Percentiles rank a stretch among this genome's conserved stretches.
Conservation (phyloP, 345 rosid species). For the Erucastrum elatum region DNA sequence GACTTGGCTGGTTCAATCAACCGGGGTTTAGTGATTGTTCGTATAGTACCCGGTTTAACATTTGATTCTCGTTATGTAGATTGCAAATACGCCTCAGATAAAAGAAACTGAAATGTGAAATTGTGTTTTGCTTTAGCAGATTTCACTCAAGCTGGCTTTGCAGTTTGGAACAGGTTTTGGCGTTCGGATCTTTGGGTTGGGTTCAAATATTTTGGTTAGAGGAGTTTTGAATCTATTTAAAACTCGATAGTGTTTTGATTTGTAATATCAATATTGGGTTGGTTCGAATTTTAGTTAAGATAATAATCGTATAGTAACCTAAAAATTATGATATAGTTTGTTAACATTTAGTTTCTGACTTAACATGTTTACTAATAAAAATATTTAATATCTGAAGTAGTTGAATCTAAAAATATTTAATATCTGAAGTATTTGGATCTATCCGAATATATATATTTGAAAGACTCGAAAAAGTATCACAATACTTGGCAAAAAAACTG, state of each 20-base stretch:
- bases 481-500: too few species aligned
- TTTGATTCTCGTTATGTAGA: not conserved
- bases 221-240: too few species aligned
- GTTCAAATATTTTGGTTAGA: too few species aligned
- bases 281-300: too few species aligned
- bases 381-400: not conserved
- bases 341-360: not conserved
- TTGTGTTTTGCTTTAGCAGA: not conserved
- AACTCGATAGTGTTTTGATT: too few species aligned
- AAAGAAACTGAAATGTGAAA: not conserved
- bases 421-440: not conserved
- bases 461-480: not conserved
- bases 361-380: too few species aligned
- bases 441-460: too few species aligned
- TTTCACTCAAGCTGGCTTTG: conserved; percentile 55
- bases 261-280: too few species aligned
- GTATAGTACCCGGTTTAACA: conserved; percentile 12
- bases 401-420: too few species aligned
- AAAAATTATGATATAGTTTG: too few species aligned
- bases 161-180: conserved; percentile 40
- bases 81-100: not conserved
- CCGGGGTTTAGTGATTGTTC: not conserved
- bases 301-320: not conserved
- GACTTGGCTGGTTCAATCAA: conserved; percentile 14
- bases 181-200: too few species aligned